Percentiles rank a stretch among this genome's conserved stretches.
These are phyloP conservation scores for Polyporus arcularius DNA, from an alignment of 768 basidiomycete genomes.

Conservation along the genomic window DNA sequence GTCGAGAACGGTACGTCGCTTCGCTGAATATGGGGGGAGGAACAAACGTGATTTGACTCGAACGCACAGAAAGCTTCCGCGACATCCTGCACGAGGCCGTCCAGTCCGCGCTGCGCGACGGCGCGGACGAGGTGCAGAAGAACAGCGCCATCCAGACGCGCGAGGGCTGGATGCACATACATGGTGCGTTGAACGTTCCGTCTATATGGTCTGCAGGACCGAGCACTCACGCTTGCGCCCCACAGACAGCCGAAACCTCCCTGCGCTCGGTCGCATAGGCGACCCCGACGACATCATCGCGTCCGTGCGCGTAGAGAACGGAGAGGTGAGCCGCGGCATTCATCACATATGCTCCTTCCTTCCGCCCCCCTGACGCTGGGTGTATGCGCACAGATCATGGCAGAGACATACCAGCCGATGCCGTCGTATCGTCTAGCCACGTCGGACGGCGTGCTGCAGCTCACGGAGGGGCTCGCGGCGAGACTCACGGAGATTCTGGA, in stretches of 20 bases:
- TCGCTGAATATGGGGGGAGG: too few relatives aligned
- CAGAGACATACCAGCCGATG: conserved; percentile 82
- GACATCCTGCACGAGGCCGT: conserved; percentile 62
- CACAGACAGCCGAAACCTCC: conserved; percentile 72
- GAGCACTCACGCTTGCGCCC: not conserved
- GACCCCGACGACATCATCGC: conserved; percentile 85
- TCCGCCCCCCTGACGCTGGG: not conserved
- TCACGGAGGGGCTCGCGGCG: conserved; percentile 66
- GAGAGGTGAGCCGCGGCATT: conserved; percentile 47
- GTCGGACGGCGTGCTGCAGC: conserved; percentile 63
- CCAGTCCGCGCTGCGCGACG: conserved; percentile 44
- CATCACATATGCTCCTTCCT: not conserved
- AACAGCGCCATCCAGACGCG: conserved; percentile 66
- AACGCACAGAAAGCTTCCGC: conserved; percentile 54
- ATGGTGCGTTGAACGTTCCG: conserved; percentile 39
- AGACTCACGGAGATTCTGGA: conserved; percentile 46
- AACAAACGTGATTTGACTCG: too few relatives aligned
- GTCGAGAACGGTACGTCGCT: conserved; percentile 61
- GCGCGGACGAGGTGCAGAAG: conserved; percentile 63
- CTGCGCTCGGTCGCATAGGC: conserved; percentile 72
- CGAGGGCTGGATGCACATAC: conserved; percentile 88
- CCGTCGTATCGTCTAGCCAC: conserved; percentile 83
- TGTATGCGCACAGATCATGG: conserved; percentile 46
- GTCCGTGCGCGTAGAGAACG: conserved; percentile 68
- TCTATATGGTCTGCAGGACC: not conserved